A percentile compares a stretch with the other conserved stretches of the same genome.
phyloP scores from a whole-genome alignment of 768 basidiomycete genomes.

The Boletus patriciae region DNA sequence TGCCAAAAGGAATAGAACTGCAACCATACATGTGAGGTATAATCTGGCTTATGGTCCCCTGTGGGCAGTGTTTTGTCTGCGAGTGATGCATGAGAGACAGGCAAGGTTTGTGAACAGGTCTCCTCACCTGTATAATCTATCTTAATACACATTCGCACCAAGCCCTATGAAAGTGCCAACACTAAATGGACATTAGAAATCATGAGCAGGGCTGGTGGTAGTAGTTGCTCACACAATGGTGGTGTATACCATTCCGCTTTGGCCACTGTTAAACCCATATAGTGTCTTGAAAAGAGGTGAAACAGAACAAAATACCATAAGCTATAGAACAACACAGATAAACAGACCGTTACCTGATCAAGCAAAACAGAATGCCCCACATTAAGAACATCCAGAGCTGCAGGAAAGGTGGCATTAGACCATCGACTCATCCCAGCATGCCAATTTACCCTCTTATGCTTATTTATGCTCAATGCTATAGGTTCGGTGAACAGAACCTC shows the following conservation, averaged over 20 bases:
- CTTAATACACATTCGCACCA: conserved; percentile 44
- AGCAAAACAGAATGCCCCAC: conserved; percentile 73
- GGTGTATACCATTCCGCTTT: conserved; percentile 59
- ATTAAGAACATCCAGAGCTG: conserved; percentile 68
- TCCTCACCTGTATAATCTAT: conserved; percentile 48
- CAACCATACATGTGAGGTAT: conserved; percentile 54
- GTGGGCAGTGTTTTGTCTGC: conserved; percentile 28
- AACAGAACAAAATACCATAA: conserved; percentile 45
- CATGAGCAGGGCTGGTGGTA: background rate
- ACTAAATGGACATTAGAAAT: conserved; percentile 32
- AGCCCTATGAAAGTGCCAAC: conserved; percentile 52
- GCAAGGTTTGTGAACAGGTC: no score
- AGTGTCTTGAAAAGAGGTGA: conserved; percentile 53
- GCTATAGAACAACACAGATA: background rate
- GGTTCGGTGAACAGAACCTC: conserved; percentile 48
- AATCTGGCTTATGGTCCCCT: conserved; percentile 56
- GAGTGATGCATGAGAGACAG: conserved; percentile 31
- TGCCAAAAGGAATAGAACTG: conserved; percentile 49
- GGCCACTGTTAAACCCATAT: conserved; percentile 60
- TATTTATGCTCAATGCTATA: conserved; percentile 68
- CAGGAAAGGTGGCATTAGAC: background rate
- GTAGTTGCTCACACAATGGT: conserved; percentile 48
- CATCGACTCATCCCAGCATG: background rate
- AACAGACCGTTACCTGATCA: conserved; percentile 47
- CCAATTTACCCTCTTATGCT: conserved; percentile 44